Base-by-base conservation (phyloP, 345 rosid species). In the Conringia planisiliqua region DNA sequence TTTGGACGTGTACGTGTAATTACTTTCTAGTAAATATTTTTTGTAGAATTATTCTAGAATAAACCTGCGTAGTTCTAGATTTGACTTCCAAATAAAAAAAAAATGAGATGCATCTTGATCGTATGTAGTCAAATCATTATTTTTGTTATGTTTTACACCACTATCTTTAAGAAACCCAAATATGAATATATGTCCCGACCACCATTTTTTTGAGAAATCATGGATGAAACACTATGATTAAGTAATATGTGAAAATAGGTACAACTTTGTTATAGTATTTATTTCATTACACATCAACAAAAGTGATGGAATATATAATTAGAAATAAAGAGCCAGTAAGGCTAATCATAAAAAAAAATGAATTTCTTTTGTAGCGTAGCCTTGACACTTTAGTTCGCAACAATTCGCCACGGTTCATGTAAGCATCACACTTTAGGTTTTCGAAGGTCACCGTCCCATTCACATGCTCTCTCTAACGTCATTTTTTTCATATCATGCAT, bases 381-480 rank as follows among this genome's bases (percentile, higher is more conserved):
- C 58, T 32, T 46, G 40, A 35, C 66, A 66, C 50, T 56, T 66
- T 66, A 46, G 40, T 56, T 74, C 66, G 50, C 57, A 74, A 66
- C 79, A 60, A 68, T 60, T 68, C 62, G 71, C 79, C 61, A 60
- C 73, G 11, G 55, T 75, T 58, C 67, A 59, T 67, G 24, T 22
- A 22, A 22, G 1, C 24, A 22, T 22, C 24, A 61, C 36, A 59
- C 67, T 48, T 32, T 67, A 59, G 61, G 59, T 10, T 48, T 44
- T 50, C 36, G 54, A 60, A 67, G 68, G 79, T 51, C 79, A 12
- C 79, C 74, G 69, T 60, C 74, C 68, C 63, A 75, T 59, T 59
- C 30, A 30, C 30, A 59, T 75, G 68, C 47, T 68, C 79, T n/a
- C 54, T 30, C 5, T 30, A 30, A 40, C 24, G 39, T 43, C 79